A percentile compares a stretch with the other conserved stretches of the same genome.
Conservation (phyloP, 768 basidiomycete species). For the Dentipellis sp. region DNA sequence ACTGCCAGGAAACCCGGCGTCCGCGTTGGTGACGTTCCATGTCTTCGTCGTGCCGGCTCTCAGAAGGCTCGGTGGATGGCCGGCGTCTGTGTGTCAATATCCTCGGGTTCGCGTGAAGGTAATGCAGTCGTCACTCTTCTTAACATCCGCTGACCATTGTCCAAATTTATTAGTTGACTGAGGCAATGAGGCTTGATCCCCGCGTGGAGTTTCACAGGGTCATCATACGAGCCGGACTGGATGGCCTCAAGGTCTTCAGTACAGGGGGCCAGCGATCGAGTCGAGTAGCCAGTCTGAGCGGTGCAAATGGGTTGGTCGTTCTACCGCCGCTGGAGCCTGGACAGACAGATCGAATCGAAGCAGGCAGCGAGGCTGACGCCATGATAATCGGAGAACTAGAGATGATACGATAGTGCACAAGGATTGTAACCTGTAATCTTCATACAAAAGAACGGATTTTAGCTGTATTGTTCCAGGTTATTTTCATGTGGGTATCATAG, state of each 20-base stretch:
- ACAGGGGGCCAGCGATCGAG: conserved; percentile 87
- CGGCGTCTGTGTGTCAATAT: conserved; percentile 37
- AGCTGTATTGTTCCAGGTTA: neutral
- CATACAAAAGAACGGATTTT: too few relatives aligned
- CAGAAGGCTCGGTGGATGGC: conserved; percentile 63
- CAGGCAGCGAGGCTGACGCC: conserved; percentile 49
- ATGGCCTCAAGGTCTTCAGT: conserved; percentile 56
- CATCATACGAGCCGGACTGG: conserved; percentile 33
- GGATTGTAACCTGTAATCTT: too few relatives aligned
- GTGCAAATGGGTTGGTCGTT: conserved; percentile 72
- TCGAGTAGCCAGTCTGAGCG: conserved; percentile 68
- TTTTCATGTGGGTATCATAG: too few relatives aligned
- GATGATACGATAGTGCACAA: conserved; percentile 6
- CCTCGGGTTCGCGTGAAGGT: conserved; percentile 61
- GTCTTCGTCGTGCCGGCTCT: conserved; percentile 80
- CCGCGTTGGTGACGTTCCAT: conserved; percentile 79
- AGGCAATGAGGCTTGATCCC: conserved; percentile 57
- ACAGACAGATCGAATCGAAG: conserved; percentile 30
- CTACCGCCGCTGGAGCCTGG: conserved; percentile 39
- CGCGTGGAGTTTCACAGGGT: conserved; percentile 83
- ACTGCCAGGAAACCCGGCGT: conserved; percentile 84
- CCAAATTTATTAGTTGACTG: conserved; percentile 35
- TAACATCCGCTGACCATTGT: conserved; percentile 2
- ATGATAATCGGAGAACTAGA: conserved; percentile 63
- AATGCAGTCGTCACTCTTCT: conserved; percentile 12